A percentile compares a stretch with the other conserved stretches of the same genome.
Evolutionary conservation across 1,284 basidiomycete species (phyloP).

Genomic region (Trichosporon sp.): DNA sequence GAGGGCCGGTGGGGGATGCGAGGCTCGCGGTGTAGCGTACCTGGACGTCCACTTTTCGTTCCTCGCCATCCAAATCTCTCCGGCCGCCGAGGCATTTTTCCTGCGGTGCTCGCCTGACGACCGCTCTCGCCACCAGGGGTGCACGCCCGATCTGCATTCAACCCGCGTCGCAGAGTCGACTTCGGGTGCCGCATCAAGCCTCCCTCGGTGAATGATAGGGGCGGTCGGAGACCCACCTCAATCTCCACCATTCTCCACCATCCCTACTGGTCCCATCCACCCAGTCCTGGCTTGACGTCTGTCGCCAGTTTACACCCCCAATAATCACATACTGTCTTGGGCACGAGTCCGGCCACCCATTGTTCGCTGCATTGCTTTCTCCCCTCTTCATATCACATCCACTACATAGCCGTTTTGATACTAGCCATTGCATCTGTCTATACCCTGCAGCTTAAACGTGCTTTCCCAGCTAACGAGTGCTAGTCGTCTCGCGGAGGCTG

Average conservation of each 20-base stretch:
- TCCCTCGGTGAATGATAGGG: no score
- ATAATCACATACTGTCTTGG: neutral
- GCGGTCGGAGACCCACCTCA: no score
- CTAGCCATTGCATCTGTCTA: neutral
- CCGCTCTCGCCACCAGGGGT: no score
- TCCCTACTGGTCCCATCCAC: no score
- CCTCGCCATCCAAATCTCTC: neutral
- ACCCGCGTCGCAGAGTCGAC: no score
- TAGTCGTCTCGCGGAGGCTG: no score
- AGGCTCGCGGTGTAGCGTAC: neutral
- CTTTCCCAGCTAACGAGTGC: neutral
- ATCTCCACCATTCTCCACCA: no score
- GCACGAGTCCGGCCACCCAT: neutral
- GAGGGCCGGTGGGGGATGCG: neutral
- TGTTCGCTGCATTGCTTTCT: neutral
- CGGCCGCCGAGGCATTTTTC: neutral
- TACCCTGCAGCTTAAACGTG: neutral
- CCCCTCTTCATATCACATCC: neutral
- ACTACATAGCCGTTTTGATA: neutral
- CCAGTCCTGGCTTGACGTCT: no score
- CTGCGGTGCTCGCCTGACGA: neutral
- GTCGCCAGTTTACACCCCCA: no score
- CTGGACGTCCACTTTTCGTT: neutral
- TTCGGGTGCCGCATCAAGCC: no score
- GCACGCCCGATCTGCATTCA: no score